Percentiles rank a stretch among this genome's conserved stretches.
These are phyloP conservation scores for Fomitopsis pinicola DNA, from an alignment of 1,284 basidiomycete species.

Conservation along the genomic window DNA sequence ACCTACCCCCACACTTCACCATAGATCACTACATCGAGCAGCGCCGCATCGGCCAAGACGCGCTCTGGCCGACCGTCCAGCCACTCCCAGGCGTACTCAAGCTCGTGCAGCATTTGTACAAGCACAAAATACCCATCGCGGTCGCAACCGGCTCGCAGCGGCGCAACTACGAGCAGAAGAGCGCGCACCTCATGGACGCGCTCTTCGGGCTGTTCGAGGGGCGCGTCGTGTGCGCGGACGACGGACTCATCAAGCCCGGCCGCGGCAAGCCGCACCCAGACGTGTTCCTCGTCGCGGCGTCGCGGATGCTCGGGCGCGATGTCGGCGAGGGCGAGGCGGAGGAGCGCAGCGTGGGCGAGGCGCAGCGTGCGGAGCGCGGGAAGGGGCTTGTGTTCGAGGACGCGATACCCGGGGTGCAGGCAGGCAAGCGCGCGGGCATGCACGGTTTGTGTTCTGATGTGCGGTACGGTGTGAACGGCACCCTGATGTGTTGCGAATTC, in stretches of 20 bases:
- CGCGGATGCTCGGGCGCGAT: constrained; percentile 44
- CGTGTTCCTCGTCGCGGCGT: constrained; percentile 68
- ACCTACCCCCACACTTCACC: constrained; percentile 48
- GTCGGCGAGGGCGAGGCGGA: constrained; percentile 47
- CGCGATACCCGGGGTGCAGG: constrained; percentile 65
- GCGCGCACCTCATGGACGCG: constrained; percentile 39
- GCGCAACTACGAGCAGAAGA: constrained; percentile 63
- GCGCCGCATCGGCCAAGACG: constrained; percentile 55
- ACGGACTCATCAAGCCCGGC: constrained; percentile 35
- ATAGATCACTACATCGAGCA: constrained; percentile 53
- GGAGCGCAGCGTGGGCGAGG: constrained; percentile 27
- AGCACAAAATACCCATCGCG: constrained; percentile 65
- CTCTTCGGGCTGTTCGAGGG: constrained; percentile 57
- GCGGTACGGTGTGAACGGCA: background rate
- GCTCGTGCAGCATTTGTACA: constrained; percentile 62
- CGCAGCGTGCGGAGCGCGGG: constrained; percentile 42
- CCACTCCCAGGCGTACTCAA: constrained; percentile 65
- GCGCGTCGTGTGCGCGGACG: constrained; percentile 66
- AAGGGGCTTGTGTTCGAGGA: constrained; percentile 77
- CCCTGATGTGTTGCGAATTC: background rate
- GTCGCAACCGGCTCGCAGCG: constrained; percentile 71
- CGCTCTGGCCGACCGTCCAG: constrained; percentile 59
- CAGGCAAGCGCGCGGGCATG: constrained; percentile 78
- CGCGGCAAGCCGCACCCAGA: constrained; percentile 71
- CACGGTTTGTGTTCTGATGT: constrained; percentile 40